Evolutionary conservation across 495 filamentous ascomycete species (phyloP).

Genomic region (Saxophila tyrrhenica): DNA sequence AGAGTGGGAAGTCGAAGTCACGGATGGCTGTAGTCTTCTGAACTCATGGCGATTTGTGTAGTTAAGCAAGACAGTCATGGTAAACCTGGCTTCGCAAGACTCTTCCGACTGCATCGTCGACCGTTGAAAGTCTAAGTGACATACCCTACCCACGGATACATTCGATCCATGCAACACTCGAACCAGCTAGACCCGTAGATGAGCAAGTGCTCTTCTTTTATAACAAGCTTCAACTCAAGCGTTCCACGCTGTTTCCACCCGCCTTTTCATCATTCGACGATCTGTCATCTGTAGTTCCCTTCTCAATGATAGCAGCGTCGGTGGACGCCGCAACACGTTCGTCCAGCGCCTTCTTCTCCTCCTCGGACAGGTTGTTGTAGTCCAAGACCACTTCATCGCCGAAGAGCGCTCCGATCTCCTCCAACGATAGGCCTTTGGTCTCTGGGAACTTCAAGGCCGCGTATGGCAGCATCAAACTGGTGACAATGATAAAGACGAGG

Average conservation of each 20-base stretch:
- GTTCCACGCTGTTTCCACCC: no score
- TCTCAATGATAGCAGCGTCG: not conserved
- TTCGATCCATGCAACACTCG: no score
- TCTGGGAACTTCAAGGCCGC: not conserved
- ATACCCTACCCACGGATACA: no score
- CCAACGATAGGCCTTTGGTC: not conserved
- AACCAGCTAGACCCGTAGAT: no score
- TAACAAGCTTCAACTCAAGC: no score
- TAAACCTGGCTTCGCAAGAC: no score
- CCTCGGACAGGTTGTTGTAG: not conserved
- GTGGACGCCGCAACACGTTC: not conserved
- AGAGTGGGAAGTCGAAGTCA: constrained; percentile 19
- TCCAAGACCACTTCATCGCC: not conserved
- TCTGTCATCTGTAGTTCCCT: not conserved
- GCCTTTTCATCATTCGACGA: not conserved
- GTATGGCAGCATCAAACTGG: not conserved
- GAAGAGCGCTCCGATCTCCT: not conserved
- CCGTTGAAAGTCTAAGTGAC: no score
- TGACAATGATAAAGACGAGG: not conserved
- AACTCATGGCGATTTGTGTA: no score
- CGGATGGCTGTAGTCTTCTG: constrained; percentile 20
- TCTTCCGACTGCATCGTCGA: no score
- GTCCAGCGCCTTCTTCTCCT: not conserved
- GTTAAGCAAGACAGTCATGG: no score
- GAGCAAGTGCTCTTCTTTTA: no score